Evolutionary conservation across 2,329 filamentous ascomycete genomes (phyloP).

Genomic region (Eutypella sp.): DNA sequence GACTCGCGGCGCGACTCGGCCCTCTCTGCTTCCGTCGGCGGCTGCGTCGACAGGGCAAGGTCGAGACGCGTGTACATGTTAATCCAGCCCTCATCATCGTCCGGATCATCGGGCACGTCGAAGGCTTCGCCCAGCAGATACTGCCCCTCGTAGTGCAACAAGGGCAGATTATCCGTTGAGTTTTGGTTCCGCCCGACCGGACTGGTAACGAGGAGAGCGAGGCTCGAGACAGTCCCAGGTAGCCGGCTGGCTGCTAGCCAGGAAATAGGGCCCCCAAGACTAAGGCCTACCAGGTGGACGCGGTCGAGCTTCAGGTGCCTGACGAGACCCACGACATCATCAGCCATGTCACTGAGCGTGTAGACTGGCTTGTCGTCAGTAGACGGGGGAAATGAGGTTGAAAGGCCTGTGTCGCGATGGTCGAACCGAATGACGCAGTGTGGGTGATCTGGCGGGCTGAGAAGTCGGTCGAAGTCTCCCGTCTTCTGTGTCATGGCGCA

Average conservation of each 20-base stretch:
- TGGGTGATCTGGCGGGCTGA: slow-evolving; percentile 10
- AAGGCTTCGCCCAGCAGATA: slow-evolving; percentile 7
- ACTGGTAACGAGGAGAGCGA: slow-evolving; percentile 20
- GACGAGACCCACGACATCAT: slow-evolving; percentile 22
- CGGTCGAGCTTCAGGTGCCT: slow-evolving; percentile 19
- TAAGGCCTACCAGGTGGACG: slow-evolving; percentile 21
- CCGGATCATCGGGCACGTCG: slow-evolving; percentile 5
- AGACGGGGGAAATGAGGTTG: slow-evolving; percentile 14
- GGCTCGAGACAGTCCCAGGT: slow-evolving; percentile 12
- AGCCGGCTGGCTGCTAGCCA: slow-evolving; percentile 17
- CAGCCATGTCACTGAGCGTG: slow-evolving; percentile 21
- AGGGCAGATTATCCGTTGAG: slow-evolving; percentile 10
- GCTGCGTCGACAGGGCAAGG: slow-evolving; percentile 6
- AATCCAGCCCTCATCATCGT: slow-evolving; percentile 15
- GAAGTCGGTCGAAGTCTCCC: slow-evolving; percentile 13
- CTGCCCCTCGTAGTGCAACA: slow-evolving; percentile 4
- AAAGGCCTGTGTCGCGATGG: slow-evolving; percentile 7
- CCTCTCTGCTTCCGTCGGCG: slow-evolving; percentile 11
- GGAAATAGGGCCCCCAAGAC: slow-evolving; percentile 22
- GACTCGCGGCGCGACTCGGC: slow-evolving; percentile 9
- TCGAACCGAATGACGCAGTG: slow-evolving; percentile 8
- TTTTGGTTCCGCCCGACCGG: slow-evolving; percentile 13
- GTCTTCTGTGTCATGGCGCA: slow-evolving; percentile 21
- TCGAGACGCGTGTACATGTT: slow-evolving; percentile 6
- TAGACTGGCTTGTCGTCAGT: slow-evolving; percentile 14